Evolutionary conservation across 768 basidiomycete species (phyloP).

Genomic region (Sistotremastrum niveocremeum): DNA sequence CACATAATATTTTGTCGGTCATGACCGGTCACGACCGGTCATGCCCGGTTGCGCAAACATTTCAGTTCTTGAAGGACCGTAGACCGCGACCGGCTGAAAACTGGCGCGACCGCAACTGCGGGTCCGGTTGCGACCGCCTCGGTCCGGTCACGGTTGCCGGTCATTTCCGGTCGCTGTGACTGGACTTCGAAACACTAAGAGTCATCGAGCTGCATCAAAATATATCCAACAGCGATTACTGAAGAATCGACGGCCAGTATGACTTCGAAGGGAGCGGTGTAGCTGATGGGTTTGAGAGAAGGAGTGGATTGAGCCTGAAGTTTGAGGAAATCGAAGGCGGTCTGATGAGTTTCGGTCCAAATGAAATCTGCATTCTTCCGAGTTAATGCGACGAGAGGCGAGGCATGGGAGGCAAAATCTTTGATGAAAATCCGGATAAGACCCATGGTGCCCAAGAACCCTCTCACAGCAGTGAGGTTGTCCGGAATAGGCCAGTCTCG

Average conservation of each 20-base stretch:
- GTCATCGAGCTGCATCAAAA: conserved; percentile 14
- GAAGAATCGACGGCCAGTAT: conserved; percentile 16
- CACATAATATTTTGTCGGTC: no score
- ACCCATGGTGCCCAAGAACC: conserved; percentile 13
- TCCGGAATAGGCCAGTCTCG: conserved; percentile 10
- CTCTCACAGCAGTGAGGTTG: conserved; percentile 12
- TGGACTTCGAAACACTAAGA: no score
- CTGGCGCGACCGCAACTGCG: no score
- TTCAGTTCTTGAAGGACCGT: no score
- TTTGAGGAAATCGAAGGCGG: conserved; percentile 10
- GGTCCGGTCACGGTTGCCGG: no score
- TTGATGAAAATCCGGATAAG: conserved; percentile 11
- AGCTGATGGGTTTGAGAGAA: conserved; percentile 11
- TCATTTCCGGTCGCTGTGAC: no score
- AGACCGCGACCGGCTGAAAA: no score
- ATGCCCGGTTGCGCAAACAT: no score
- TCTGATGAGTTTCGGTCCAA: conserved; percentile 6
- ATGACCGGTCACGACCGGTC: no score
- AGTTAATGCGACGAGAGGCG: conserved; percentile 9
- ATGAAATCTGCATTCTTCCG: conserved; percentile 11
- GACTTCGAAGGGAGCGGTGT: conserved; percentile 5
- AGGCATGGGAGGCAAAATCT: conserved; percentile 10
- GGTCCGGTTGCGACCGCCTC: no score
- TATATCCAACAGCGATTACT: conserved; percentile 11
- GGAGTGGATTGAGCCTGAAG: conserved; percentile 4